Evolutionary conservation across 768 basidiomycete genomes (phyloP), one percentile per base, ranked within the genome.

Genomic region (Roridomyces roridus): DNA sequence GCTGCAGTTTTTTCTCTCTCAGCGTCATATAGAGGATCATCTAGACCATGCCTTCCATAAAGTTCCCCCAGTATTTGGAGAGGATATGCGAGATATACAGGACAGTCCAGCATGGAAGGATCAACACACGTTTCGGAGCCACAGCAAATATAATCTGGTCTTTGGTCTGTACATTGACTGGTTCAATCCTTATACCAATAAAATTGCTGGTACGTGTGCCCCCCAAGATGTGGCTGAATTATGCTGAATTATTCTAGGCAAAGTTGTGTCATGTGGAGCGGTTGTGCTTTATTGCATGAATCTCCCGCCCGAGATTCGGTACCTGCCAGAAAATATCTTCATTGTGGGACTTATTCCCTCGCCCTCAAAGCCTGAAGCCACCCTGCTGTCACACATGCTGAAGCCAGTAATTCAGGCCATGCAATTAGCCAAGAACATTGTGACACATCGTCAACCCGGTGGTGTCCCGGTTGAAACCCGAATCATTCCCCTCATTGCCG

Each of bases 321-420:
- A 66, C 44, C 53, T 44, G 3, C 21, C 47, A 2, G 67, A 70
- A 36, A 70, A 72, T 48, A 37, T 66, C 15, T 67, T 66, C 36
- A 24, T 72, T 48, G 58, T 62, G 21, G 65, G 62, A 5, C 39
- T 70, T 2, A 67, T 68, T 24, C 71, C 71, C 42, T 61, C 64
- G 0, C 70, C 70, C 6, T 46, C 60, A 12, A 63, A 66, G 26
- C 70, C 70, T 11, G 47, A 20, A 24, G 50, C 51, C 4, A 24
- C 18, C 14, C 47, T 36, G 25, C 40, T 64, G 5, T 17, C 12
- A 6, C 26, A 51, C 46, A 26, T 64, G 18, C 31, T 60, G 18
- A 36, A 56, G 5, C 18, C 26, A 8, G 23, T 57, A 20, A 37
- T 47, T 0, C 24, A 46, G 12, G 34, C 24, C 14, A 41, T 61